Conservation (phyloP, 768 basidiomycete species). For the Mycena alexandri region DNA sequence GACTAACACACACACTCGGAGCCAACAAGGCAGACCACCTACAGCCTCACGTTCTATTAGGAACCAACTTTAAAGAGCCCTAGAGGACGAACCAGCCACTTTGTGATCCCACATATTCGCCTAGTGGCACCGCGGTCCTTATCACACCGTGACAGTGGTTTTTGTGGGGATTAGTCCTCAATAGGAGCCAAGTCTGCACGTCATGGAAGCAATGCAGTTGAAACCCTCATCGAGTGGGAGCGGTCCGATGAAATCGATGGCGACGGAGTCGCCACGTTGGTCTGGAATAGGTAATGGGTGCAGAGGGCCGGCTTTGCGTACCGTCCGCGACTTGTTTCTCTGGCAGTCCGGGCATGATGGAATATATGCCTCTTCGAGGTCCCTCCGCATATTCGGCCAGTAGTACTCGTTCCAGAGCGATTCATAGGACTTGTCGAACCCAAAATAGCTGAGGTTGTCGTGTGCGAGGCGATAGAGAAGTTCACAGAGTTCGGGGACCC, state of each 20-base stretch:
- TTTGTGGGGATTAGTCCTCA: no score
- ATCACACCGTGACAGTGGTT: no score
- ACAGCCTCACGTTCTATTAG: no score
- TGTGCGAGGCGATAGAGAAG: constrained; percentile 37
- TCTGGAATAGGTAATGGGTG: constrained; percentile 45
- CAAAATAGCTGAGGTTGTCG: constrained; percentile 35
- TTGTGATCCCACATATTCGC: no score
- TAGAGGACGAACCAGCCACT: no score
- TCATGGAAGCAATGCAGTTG: constrained; percentile 39
- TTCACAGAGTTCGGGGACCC: not conserved
- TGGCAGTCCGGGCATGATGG: constrained; percentile 46
- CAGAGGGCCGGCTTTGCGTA: constrained; percentile 38
- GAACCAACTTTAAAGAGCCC: no score
- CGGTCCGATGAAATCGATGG: constrained; percentile 38
- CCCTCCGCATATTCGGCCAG: constrained; percentile 28
- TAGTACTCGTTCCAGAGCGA: constrained; percentile 31
- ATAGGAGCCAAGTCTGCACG: constrained; percentile 19
- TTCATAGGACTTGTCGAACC: constrained; percentile 38
- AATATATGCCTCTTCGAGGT: constrained; percentile 42
- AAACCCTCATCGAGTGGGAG: constrained; percentile 40
- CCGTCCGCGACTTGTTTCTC: constrained; percentile 42
- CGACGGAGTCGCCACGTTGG: constrained; percentile 22
- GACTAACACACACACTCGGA: no score
- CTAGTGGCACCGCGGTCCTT: no score
- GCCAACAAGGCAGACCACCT: no score